These are phyloP conservation scores for Alternaria triticimaculans DNA, from an alignment of 2,329 filamentous ascomycete species.

Conservation along the genomic window DNA sequence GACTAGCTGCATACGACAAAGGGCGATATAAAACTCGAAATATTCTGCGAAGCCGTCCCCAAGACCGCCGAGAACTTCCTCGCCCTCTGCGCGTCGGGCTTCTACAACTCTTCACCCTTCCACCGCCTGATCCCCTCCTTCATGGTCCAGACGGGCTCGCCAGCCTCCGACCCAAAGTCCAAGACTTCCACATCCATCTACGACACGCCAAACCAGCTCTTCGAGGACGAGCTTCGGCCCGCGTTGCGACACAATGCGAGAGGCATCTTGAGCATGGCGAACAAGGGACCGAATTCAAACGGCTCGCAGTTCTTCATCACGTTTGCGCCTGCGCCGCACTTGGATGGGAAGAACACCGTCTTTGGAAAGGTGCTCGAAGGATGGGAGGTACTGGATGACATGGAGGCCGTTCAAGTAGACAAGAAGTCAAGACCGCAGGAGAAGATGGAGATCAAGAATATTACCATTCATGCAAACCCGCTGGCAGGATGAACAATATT, in stretches of 20 bases:
- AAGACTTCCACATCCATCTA: constrained; percentile 78
- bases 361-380: constrained; percentile 74
- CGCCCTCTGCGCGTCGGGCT: constrained; percentile 79
- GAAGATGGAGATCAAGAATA: constrained; percentile 68
- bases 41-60: constrained; percentile 94
- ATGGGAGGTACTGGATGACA: constrained; percentile 69
- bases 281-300: constrained; percentile 76
- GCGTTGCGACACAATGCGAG: constrained; percentile 71
- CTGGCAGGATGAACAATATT: constrained; percentile 59
- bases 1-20: constrained; percentile 77
- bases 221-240: constrained; percentile 82
- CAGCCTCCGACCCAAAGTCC: constrained; percentile 56
- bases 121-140: constrained; percentile 82
- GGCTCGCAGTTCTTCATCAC: constrained; percentile 83
- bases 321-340: constrained; percentile 77
- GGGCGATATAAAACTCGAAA: constrained; percentile 91
- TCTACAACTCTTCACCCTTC: constrained; percentile 77
- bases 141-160: constrained; percentile 78
- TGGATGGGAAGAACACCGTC: constrained; percentile 84
- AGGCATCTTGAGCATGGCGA: constrained; percentile 79
- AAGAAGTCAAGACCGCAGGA: constrained; percentile 78
- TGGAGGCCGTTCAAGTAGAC: constrained; percentile 76
- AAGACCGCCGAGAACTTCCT: constrained; percentile 94
- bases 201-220: constrained; percentile 57
- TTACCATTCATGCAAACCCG: constrained; percentile 82